Base-by-base conservation (phyloP, 2,329 filamentous ascomycete genomes). In the Exophiala mesophila region DNA sequence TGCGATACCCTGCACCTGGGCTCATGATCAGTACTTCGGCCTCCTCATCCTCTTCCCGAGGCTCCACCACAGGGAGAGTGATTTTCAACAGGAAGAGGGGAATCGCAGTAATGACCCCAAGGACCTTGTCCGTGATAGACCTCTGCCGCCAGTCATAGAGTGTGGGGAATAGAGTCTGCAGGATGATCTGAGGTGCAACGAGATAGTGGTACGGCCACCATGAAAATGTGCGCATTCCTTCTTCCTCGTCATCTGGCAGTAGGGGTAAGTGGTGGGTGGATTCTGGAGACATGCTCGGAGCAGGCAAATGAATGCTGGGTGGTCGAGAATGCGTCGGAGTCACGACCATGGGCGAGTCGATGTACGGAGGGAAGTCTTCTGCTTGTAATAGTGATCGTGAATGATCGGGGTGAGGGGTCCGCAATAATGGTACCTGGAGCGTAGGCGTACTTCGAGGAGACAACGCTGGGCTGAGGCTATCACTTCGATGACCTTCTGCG, bases 31-130 rank as follows among this genome's bases (percentile, higher is more conserved):
- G 50, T 7, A 47, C 45, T 12, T 62, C 58, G 5, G 66, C 61
- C 3, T 73, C 69, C 3, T 70, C 65, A 9, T 79, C 75, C 5
- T 74, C 60, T 24, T 65, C 71, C 15, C 77, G 73, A 1, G 77
- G 77, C 56, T 97, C 90, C 4, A 95, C 86, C 1, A 98, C 88
- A 0, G 94, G 92, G 3, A 98, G 65, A 0, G 92, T 98, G 34
- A 92, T 80, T 1, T 90, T 90, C 3, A 98, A 72, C 2, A 97
- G 67, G 49, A 98, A 86, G 26, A 98, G 88, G 55, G 85, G 94
- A 1, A 89, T 86, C n/a, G 88, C 82, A 5, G 89, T 89, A 26
- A 94, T 74, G 8, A 92, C 57, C 30, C 88, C 90, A 35, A 96
- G 68, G 32, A 88, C 67, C 58, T 85, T 88, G 56, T 90, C 89